These are phyloP conservation scores for Phytophthora idaei DNA, from an alignment of 352 stramenopile genomes.

Conservation along the genomic window DNA sequence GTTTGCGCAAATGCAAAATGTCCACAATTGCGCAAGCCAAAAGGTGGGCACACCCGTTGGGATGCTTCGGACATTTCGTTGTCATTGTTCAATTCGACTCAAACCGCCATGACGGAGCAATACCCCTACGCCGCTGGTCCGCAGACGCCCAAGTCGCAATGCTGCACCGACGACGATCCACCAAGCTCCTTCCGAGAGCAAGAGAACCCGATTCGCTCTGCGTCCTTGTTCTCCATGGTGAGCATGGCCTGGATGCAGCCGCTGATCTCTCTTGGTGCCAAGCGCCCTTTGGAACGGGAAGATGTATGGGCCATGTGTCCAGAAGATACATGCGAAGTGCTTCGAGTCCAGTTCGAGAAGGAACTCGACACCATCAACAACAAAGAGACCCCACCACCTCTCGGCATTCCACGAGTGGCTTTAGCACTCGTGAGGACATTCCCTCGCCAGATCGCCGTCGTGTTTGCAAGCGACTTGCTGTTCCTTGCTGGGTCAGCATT, in stretches of 20 bases:
- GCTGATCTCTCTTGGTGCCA: constrained; percentile 42
- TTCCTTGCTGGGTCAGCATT: constrained; percentile 26
- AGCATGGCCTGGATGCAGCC: constrained; percentile 40
- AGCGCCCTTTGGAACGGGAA: constrained; percentile 29
- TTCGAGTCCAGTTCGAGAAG: constrained; percentile 26
- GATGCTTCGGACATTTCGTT: neutral
- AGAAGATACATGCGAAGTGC: constrained; percentile 30
- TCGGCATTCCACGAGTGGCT: constrained; percentile 25
- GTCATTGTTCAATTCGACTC: constrained; percentile 23
- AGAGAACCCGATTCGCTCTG: constrained; percentile 33
- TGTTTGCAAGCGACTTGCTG: constrained; percentile 27
- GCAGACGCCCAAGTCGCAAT: constrained; percentile 17
- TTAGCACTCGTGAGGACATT: constrained; percentile 30
- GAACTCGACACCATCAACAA: constrained; percentile 20
- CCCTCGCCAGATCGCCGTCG: constrained; percentile 16
- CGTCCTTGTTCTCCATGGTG: constrained; percentile 37
- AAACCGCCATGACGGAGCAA: constrained; percentile 4
- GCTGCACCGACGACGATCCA: neutral
- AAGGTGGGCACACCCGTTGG: too few species aligned
- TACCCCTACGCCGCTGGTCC: constrained; percentile 16
- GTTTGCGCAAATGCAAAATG: constrained; percentile 16
- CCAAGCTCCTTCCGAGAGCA: constrained; percentile 23
- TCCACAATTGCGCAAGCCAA: constrained; percentile 19
- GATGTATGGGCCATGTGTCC: constrained; percentile 39
- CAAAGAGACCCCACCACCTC: neutral